A percentile compares a stretch with the other conserved stretches of the same genome.
phyloP scores from a whole-genome alignment of 2,329 filamentous ascomycete species.

The Hawksworthiomyces lignivorus region DNA sequence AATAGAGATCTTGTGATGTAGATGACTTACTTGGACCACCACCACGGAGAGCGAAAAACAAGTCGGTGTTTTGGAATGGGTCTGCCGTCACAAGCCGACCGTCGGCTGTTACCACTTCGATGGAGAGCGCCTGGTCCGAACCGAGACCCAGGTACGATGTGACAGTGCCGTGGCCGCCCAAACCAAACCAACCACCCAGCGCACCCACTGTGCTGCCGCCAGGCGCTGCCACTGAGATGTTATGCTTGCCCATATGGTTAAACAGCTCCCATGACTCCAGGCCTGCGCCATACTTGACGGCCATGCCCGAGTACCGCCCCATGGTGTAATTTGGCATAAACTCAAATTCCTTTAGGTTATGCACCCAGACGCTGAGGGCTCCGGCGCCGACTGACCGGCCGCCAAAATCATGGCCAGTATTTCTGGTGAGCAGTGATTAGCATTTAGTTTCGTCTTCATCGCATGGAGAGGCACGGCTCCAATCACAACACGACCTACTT shows the following conservation, averaged over 20 bases:
- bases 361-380: constrained; percentile 42
- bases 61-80: constrained; percentile 36
- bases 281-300: constrained; percentile 25
- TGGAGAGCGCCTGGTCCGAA: constrained; percentile 43
- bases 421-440: constrained; percentile 21
- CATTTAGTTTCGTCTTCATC: neutral
- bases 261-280: constrained; percentile 28
- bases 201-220: constrained; percentile 29
- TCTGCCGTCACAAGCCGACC: constrained; percentile 39
- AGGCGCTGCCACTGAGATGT: constrained; percentile 25
- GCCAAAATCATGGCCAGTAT: constrained; percentile 39
- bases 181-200: constrained; percentile 44
- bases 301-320: constrained; percentile 23
- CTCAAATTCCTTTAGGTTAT: constrained; percentile 36
- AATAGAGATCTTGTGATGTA: no score
- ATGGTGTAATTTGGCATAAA: constrained; percentile 25
- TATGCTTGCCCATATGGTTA: constrained; percentile 24
- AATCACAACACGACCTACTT: constrained; percentile 23
- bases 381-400: constrained; percentile 39
- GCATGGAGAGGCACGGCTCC: no score
- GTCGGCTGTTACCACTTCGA: constrained; percentile 39
- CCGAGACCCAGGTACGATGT: constrained; percentile 39
- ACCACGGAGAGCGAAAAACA: constrained; percentile 48
- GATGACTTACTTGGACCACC: constrained; percentile 24
- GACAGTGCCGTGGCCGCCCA: constrained; percentile 42